Evolutionary conservation across 2,329 filamentous ascomycete genomes (phyloP), one percentile per base, ranked within the genome.

Genomic region (Aspergillus ochraceoroseus): DNA sequence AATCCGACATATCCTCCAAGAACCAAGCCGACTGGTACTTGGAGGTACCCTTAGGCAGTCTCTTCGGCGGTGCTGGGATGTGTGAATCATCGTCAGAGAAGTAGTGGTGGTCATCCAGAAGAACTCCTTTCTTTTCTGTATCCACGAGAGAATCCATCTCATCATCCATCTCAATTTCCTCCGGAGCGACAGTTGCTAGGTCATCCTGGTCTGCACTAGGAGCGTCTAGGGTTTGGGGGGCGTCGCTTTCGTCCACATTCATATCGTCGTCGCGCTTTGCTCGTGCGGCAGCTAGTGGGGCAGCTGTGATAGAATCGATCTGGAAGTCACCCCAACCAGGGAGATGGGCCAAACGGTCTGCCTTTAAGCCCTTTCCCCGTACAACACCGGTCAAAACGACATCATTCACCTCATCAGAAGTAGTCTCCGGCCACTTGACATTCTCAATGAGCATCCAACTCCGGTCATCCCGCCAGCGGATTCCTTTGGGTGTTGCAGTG

Each of bases 41-140:
- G 26, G 92, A 96, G 2, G 92, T 98, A 48, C 92, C 92, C 64
- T 82, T 86, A 1, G 92, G 92, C 14, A 98, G 67, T 47, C 80
- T 79, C 66, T 83, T 92, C 5, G 86, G 85, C 20, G 70, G 67
- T 23, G 74, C 66, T 12, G 79, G 70, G 12, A 75, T 70, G 38
- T 80, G 72, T 3, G 65, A 68, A 38, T 92, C 83, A 32, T 92
- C 87, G 29, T 96, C 90, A 0, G 89, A 89, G 60, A 96, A 98
- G 65, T 98, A 98, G 62, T 96, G 90, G 63, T 98, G 90, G 52
- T 96, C 90, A 53, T 98, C 92, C 7, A 98, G 74, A 27, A 98
- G 70, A 1, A 98, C 92, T 49, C 90, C 92, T 67, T 90, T 94
- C 59, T 82, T 82, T 29, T 75, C 72, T 2, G 71, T 69, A 14